Evolutionary conservation across 148 eudicot genomes (phyloP).

Genomic region (Gaultheria prostrata): DNA sequence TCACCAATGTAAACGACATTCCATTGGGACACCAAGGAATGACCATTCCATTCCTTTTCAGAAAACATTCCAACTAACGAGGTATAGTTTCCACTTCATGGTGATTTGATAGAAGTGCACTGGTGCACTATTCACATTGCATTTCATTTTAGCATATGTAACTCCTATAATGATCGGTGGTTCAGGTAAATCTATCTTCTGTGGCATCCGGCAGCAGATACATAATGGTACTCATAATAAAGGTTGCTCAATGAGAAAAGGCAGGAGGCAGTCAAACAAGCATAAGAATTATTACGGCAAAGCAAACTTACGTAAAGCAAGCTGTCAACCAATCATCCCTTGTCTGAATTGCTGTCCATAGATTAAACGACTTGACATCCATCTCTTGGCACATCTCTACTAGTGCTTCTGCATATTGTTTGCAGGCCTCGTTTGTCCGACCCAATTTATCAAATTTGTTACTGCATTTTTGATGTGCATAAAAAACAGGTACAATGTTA

Average conservation of each 20-base stretch:
- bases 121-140: background rate
- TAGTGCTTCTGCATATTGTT: conserved; percentile 42
- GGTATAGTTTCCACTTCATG: background rate
- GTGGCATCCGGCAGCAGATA: background rate
- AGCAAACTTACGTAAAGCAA: conserved; percentile 46
- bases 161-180: background rate
- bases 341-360: conserved; percentile 43
- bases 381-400: conserved; percentile 35
- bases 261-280: background rate
- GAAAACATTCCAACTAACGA: background rate
- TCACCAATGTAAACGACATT: background rate
- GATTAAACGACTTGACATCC: conserved; percentile 39
- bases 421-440: conserved; percentile 42
- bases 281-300: conserved; percentile 7
- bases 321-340: conserved; percentile 39
- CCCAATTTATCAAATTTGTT: conserved; percentile 19
- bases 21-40: background rate
- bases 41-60: background rate
- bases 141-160: background rate
- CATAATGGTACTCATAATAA: background rate
- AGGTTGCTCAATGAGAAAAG: background rate
- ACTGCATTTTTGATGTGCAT: conserved; percentile 14
- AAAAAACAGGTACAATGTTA: background rate
- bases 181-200: background rate
- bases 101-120: background rate